Evolutionary conservation across 192 early-diverging fungal genomes (phyloP), one percentile per base, ranked within the genome.

Genomic region (Entomortierella parvispora): DNA sequence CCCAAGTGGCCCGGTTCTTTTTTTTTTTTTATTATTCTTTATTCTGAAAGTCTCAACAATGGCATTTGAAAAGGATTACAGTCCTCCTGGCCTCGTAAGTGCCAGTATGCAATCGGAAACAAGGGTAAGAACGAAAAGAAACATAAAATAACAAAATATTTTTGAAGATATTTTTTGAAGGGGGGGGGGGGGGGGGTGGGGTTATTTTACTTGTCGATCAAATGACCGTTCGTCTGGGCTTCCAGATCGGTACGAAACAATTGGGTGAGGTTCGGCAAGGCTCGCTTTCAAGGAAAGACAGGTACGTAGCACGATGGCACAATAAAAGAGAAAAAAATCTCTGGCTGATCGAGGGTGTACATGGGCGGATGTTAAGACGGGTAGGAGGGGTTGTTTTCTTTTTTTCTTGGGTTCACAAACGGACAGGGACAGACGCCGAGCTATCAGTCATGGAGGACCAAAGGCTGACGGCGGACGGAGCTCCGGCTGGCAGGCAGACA

Each of bases 201-300:
- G 31, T 40, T 50, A 58, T 67, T 76, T 76, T 76, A 76, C 72
- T 76, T 76, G 72, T 47, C 72, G 72, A 76, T 40, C 72, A 76
- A 76, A 59, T 67, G 59, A 33, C 65, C 72, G 72, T 64, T 40
- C 72, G 57, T 68, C 72, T 61, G 61, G 44, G 45, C 47, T 33
- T 31, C 60, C 45, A 58, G 65, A 62, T 67, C 59, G 72, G 72
- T 76, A 76, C 72, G 72, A 53, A 49, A 58, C 57, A 54, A 71
- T 76, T 67, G 65, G 48, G 34, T 68, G 65, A 58, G 17, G 31
- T 62, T 62, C 72, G 72, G 72, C 72, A 76, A 76, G 72, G 72
- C 72, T 76, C 72, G 52, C 31, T 59, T 43, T 50, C 34, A n/a
- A 23, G 58, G 61, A 70, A 72, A 65, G 65, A 57, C 37, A 40